These are phyloP conservation scores for Coprinellus micaceus DNA, from an alignment of 768 basidiomycete genomes.

Conservation along the genomic window DNA sequence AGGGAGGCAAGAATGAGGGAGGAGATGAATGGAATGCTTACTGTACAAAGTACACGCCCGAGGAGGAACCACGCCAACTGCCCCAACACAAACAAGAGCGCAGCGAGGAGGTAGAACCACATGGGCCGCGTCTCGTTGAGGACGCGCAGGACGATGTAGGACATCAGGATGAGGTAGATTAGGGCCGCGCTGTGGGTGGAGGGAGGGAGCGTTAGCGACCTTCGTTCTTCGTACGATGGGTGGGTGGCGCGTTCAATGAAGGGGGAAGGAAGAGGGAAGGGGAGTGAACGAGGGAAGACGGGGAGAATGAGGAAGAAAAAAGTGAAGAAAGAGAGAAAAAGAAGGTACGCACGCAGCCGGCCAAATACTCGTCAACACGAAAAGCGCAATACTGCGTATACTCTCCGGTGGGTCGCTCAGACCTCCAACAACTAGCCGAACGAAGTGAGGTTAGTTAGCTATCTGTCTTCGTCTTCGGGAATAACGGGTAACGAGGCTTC, in stretches of 20 bases:
- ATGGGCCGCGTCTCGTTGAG: constrained; percentile 80
- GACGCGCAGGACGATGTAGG: constrained; percentile 71
- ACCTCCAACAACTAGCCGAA: constrained; percentile 58
- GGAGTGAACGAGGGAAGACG: no score
- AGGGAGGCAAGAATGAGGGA: not conserved
- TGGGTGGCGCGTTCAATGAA: not conserved
- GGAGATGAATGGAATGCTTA: constrained; percentile 15
- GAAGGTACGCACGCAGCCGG: constrained; percentile 24
- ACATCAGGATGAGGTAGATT: constrained; percentile 71
- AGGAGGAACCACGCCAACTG: constrained; percentile 86
- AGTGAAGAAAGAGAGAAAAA: not conserved
- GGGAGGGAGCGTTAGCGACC: not conserved
- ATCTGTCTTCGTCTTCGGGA: no score
- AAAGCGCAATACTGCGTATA: constrained; percentile 70
- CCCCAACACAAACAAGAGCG: constrained; percentile 71
- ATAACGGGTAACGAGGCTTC: constrained; percentile 35
- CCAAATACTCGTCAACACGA: constrained; percentile 54
- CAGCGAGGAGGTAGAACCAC: constrained; percentile 70
- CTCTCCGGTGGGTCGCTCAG: constrained; percentile 52
- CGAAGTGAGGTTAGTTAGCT: no score
- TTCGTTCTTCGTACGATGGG: no score
- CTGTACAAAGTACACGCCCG: constrained; percentile 70
- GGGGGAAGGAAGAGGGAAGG: not conserved
- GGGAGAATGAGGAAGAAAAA: not conserved
- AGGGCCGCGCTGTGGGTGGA: constrained; percentile 36